Percentiles rank a stretch among this genome's conserved stretches.
Evolutionary conservation across 108 stramenopile genomes (phyloP).

Genomic region (Skeletonema costatum): DNA sequence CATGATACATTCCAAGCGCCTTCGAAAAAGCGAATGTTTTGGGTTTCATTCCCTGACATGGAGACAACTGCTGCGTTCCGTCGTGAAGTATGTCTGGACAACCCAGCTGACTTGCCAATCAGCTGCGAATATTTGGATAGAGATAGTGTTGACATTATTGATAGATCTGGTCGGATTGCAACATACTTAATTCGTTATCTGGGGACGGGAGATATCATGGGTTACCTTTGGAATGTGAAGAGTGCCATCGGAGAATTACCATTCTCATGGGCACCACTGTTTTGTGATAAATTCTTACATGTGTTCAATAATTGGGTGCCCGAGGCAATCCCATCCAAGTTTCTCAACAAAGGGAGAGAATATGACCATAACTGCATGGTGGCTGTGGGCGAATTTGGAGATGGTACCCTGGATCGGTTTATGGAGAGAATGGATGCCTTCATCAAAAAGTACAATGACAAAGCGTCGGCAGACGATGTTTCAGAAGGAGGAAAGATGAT

Average conservation of each 20-base stretch:
- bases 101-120: constrained; percentile 76
- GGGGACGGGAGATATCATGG: constrained; percentile 70
- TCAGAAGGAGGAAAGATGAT: constrained; percentile 26
- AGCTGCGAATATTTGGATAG: constrained; percentile 84
- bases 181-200: constrained; percentile 65
- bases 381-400: constrained; percentile 79
- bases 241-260: constrained; percentile 63
- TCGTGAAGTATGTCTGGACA: constrained; percentile 74
- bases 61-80: constrained; percentile 76
- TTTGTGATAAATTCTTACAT: constrained; percentile 66
- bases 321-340: constrained; percentile 52
- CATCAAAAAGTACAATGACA: constrained; percentile 52
- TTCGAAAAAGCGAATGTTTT: constrained; percentile 63
- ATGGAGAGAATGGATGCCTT: constrained; percentile 67
- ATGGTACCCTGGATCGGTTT: constrained; percentile 69
- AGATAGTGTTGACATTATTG: constrained; percentile 84
- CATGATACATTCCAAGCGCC: constrained; percentile 86
- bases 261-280: constrained; percentile 56
- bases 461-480: constrained; percentile 39
- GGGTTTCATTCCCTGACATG: constrained; percentile 76
- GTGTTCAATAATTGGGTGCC: constrained; percentile 62
- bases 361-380: constrained; percentile 77
- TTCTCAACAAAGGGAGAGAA: constrained; percentile 53
- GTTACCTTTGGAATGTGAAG: constrained; percentile 69
- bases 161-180: constrained; percentile 68